A percentile compares a stretch with the other conserved stretches of the same genome.
Conservation (phyloP, 352 stramenopile species). For the Globisporangium polare region DNA sequence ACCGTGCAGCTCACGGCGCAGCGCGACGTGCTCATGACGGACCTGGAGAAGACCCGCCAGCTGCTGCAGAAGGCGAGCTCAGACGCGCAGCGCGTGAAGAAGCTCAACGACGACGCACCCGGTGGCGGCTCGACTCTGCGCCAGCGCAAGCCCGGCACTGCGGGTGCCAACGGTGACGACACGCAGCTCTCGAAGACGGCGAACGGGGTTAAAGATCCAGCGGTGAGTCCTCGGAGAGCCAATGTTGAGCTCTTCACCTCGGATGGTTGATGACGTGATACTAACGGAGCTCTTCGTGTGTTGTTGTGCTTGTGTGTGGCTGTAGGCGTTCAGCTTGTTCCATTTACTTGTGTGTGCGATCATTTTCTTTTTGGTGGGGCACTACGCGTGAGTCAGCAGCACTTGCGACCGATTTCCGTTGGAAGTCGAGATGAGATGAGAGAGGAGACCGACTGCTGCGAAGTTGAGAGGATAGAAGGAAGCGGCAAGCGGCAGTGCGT, state of each 20-base stretch:
- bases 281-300: neutral
- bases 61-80: slow-evolving; percentile 66
- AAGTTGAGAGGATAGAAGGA: slow-evolving; percentile 2
- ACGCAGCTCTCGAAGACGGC: slow-evolving; percentile 21
- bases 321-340: slow-evolving; percentile 70
- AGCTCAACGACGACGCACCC: slow-evolving; percentile 52
- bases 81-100: slow-evolving; percentile 60
- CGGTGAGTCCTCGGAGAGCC: slow-evolving; percentile 30
- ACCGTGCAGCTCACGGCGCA: slow-evolving; percentile 86
- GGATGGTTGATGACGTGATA: neutral
- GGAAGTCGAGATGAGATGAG: neutral
- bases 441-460: neutral
- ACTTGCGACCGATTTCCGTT: neutral
- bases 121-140: slow-evolving; percentile 38
- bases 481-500: neutral
- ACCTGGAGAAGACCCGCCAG: slow-evolving; percentile 76
- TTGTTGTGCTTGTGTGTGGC: neutral
- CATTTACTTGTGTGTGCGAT: slow-evolving; percentile 83
- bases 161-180: slow-evolving; percentile 21
- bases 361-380: slow-evolving; percentile 88
- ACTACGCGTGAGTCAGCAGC: slow-evolving; percentile 59
- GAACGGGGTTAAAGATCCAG: slow-evolving; percentile 44
- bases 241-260: neutral
- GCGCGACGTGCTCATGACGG: slow-evolving; percentile 79
- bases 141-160: slow-evolving; percentile 57